Conservation (phyloP, 805 yeast genomes). For the Candida schatavii region DNA sequence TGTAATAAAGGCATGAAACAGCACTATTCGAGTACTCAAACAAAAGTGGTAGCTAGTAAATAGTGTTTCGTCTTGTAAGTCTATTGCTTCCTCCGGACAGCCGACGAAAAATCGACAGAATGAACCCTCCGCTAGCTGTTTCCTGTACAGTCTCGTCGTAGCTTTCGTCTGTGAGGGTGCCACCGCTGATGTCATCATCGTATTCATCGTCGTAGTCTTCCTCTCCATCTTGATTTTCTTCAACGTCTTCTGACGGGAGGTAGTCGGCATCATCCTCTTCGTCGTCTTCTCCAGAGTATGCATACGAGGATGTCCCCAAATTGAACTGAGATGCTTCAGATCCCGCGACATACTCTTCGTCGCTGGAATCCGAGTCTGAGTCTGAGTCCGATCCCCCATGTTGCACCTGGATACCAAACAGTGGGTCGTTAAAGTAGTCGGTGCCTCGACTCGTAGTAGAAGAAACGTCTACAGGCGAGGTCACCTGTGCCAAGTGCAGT, state of each 20-base stretch:
- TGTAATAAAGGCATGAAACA: too few species aligned
- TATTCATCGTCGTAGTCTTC: conserved; percentile 1
- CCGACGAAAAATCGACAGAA: conserved; percentile 1
- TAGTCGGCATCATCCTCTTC: conserved; percentile 2
- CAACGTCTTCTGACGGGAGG: conserved; percentile 1
- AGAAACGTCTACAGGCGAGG: background rate
- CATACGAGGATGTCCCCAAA: background rate
- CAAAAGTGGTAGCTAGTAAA: conserved; percentile 5
- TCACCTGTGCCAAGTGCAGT: background rate
- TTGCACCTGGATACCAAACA: conserved; percentile 1
- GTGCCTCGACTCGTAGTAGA: conserved; percentile 5
- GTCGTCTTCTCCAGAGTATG: conserved; percentile 1
- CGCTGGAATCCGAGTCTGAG: conserved; percentile 2
- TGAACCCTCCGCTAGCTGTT: conserved; percentile 5
- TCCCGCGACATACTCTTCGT: background rate
- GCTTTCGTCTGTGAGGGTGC: background rate
- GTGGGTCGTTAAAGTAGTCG: background rate
- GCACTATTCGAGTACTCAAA: too few species aligned
- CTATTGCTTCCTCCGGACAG: background rate
- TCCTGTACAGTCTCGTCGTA: conserved; percentile 2
- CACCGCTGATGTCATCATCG: conserved; percentile 2
- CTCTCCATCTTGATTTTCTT: conserved; percentile 1
- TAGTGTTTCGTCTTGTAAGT: conserved; percentile 6
- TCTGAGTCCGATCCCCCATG: conserved; percentile 8
- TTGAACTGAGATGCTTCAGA: background rate